Percentiles rank a stretch among this genome's conserved stretches.
Evolutionary conservation across 2,329 filamentous ascomycete genomes (phyloP).

Genomic region (Trichoderma hamatum): DNA sequence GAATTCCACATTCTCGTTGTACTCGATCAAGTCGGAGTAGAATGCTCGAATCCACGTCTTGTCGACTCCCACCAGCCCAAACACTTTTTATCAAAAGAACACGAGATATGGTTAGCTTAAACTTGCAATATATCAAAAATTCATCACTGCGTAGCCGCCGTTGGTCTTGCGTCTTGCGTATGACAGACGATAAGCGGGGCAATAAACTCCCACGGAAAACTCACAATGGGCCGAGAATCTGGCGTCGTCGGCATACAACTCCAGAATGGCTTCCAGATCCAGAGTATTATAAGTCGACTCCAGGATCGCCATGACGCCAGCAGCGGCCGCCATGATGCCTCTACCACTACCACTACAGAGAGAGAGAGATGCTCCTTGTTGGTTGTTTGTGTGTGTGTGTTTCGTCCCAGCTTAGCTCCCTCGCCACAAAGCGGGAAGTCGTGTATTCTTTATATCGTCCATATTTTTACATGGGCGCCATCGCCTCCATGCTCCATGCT

Average conservation of each 20-base stretch:
- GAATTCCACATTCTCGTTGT: conserved; percentile 5
- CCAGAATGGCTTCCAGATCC: conserved; percentile 19
- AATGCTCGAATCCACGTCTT: conserved; percentile 8
- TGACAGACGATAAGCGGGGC: neutral
- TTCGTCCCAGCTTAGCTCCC: neutral
- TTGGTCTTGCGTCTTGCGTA: neutral
- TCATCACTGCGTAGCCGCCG: neutral
- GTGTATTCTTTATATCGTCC: conserved; percentile 7
- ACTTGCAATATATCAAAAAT: neutral
- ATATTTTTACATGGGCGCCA: neutral
- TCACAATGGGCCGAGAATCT: conserved; percentile 17
- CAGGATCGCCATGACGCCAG: conserved; percentile 16
- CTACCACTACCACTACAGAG: neutral
- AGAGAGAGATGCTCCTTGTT: neutral
- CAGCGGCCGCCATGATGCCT: conserved; percentile 17
- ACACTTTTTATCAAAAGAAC: neutral
- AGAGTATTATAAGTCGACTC: conserved; percentile 21
- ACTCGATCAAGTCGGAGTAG: conserved; percentile 16
- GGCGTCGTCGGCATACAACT: conserved; percentile 20
- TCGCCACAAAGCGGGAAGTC: conserved; percentile 14
- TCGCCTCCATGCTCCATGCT: neutral
- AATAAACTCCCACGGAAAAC: neutral
- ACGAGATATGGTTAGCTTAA: neutral
- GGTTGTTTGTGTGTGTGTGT: neutral
- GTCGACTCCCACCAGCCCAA: neutral